These are phyloP conservation scores for Mycena latifolia DNA, from an alignment of 768 basidiomycete species.

Conservation along the genomic window DNA sequence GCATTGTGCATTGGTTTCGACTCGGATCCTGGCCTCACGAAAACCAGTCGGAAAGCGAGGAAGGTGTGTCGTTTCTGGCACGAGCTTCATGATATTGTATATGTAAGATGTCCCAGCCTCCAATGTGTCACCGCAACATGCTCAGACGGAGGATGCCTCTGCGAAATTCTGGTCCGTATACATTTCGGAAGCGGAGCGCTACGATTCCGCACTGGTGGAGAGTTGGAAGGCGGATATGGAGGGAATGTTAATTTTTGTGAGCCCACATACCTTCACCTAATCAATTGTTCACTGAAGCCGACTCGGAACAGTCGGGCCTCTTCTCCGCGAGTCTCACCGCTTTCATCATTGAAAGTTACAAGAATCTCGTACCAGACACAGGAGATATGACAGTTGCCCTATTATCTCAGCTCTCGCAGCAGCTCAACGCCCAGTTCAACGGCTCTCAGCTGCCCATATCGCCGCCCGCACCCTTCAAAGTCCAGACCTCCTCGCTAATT, in stretches of 20 bases:
- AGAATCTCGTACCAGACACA: neutral
- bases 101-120: too few relatives aligned
- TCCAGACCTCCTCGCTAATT: neutral
- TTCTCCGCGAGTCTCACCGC: slow-evolving; percentile 12
- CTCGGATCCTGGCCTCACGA: too few relatives aligned
- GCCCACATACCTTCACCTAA: too few relatives aligned
- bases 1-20: too few relatives aligned
- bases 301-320: neutral
- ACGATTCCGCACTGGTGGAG: slow-evolving; percentile 6
- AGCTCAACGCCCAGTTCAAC: neutral
- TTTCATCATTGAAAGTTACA: slow-evolving; percentile 13
- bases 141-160: neutral
- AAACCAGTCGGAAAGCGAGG: too few relatives aligned
- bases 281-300: neutral
- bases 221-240: slow-evolving; percentile 16
- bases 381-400: slow-evolving; percentile 4
- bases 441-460: neutral
- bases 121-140: neutral
- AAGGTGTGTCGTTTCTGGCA: too few relatives aligned
- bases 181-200: slow-evolving; percentile 2
- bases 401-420: neutral
- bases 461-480: neutral
- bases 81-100: too few relatives aligned
- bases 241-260: slow-evolving; percentile 14
- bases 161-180: slow-evolving; percentile 9